Conservation (phyloP, 495 filamentous ascomycete genomes). For the Pyronema domesticum region DNA sequence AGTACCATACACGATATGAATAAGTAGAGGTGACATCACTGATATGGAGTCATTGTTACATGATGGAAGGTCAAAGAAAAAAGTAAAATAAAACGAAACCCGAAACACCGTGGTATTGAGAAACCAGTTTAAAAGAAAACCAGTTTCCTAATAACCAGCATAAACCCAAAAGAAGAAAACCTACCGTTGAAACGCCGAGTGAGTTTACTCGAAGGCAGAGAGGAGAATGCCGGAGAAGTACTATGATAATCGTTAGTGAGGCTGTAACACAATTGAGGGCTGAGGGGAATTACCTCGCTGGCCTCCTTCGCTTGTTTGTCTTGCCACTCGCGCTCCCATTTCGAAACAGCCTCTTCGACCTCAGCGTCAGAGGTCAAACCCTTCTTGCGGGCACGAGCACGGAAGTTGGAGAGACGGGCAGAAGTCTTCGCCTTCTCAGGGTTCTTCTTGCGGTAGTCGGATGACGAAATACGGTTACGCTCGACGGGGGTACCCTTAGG, state of each 20-base stretch:
- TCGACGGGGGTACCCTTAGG: conserved; percentile 23
- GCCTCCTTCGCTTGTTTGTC: conserved; percentile 24
- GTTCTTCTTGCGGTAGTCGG: conserved; percentile 23
- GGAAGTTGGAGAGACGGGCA: conserved; percentile 22
- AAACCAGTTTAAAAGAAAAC: no score
- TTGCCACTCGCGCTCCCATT: conserved; percentile 24
- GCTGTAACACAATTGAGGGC: not conserved
- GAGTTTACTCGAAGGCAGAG: conserved; percentile 20
- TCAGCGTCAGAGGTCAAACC: conserved; percentile 17
- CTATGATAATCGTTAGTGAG: conserved; percentile 5
- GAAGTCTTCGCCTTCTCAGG: conserved; percentile 23
- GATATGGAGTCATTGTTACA: no score
- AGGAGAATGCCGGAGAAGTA: conserved; percentile 23
- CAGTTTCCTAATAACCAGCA: no score
- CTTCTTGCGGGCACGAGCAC: conserved; percentile 23
- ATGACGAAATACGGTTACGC: conserved; percentile 22
- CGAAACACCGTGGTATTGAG: no score
- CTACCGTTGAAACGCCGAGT: not conserved
- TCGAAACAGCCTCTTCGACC: conserved; percentile 17
- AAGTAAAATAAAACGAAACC: no score
- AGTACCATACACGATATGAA: no score
- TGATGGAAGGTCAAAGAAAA: no score
- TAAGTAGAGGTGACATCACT: no score
- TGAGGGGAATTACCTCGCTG: conserved; percentile 15
- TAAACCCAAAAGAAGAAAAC: not conserved